Percentiles rank a stretch among this genome's conserved stretches.
These are phyloP conservation scores for Albizia julibrissin DNA, from an alignment of 306 rosid species.

Conservation along the genomic window DNA sequence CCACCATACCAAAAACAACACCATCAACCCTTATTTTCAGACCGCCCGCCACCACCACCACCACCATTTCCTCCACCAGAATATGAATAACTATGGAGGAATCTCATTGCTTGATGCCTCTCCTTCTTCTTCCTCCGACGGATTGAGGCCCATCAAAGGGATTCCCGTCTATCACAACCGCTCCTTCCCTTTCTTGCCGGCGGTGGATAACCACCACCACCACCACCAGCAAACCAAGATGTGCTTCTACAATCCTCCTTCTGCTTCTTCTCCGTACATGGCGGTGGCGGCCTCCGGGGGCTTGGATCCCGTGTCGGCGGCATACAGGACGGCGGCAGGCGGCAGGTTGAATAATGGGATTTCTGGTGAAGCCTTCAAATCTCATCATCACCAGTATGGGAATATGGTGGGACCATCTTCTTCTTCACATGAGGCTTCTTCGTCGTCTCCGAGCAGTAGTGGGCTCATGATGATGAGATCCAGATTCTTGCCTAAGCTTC, in stretches of 20 bases:
- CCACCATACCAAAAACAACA: neutral
- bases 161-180: constrained; percentile 89
- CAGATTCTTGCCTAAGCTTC: constrained; percentile 75
- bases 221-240: constrained; percentile 36
- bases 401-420: constrained; percentile 36
- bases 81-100: constrained; percentile 42
- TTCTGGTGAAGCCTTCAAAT: constrained; percentile 44
- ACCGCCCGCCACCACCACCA: neutral
- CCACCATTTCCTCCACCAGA: constrained; percentile 19
- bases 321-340: constrained; percentile 36
- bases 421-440: constrained; percentile 22
- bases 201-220: constrained; percentile 38
- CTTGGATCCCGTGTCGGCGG: constrained; percentile 52
- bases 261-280: constrained; percentile 34
- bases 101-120: constrained; percentile 54
- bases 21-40: constrained; percentile 33
- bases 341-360: constrained; percentile 49
- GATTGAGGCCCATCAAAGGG: constrained; percentile 80
- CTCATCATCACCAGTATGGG: constrained; percentile 42
- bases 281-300: neutral
- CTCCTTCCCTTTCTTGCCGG: constrained; percentile 72
- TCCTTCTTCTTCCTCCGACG: constrained; percentile 38
- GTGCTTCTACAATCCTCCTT: constrained; percentile 53
- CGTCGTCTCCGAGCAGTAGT: neutral
- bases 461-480: constrained; percentile 57